Conservation (phyloP, 345 rosid genomes). For the Mercurialis annua region DNA sequence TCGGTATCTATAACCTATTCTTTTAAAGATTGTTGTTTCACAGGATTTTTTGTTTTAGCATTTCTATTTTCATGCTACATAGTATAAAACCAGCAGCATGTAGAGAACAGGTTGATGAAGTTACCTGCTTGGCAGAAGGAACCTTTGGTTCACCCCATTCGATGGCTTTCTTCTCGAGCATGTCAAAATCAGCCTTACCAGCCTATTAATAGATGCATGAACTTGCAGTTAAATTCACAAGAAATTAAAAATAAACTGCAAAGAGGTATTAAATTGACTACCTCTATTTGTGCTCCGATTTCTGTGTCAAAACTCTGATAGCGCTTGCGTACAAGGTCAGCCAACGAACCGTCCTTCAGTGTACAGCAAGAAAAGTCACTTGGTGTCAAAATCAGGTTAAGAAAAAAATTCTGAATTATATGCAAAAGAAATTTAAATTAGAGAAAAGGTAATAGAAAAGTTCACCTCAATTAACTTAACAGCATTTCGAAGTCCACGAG, state of each 20-base stretch:
- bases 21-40: too few relatives aligned
- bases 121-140: constrained; percentile 93
- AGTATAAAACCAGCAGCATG: background rate
- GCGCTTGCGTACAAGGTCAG: constrained; percentile 61
- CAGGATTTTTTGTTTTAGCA: too few relatives aligned
- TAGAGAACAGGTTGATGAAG: background rate
- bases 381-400: constrained; percentile 8
- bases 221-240: constrained; percentile 5
- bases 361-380: background rate
- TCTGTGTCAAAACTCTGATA: constrained; percentile 75
- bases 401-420: background rate
- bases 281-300: constrained; percentile 64
- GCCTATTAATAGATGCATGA: constrained; percentile 38
- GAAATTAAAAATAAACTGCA: background rate
- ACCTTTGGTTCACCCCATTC: constrained; percentile 91
- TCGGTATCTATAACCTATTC: too few relatives aligned
- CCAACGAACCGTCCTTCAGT: constrained; percentile 63
- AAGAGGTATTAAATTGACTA: constrained; percentile 10
- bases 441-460: too few relatives aligned
- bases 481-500: constrained; percentile 83
- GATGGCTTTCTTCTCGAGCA: constrained; percentile 77
- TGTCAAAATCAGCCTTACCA: constrained; percentile 77
- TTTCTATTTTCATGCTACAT: too few relatives aligned
- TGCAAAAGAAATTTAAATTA: background rate
- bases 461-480: constrained; percentile 75